Base-by-base conservation (phyloP, 805 yeast species). In the Saturnispora zaruensis region DNA sequence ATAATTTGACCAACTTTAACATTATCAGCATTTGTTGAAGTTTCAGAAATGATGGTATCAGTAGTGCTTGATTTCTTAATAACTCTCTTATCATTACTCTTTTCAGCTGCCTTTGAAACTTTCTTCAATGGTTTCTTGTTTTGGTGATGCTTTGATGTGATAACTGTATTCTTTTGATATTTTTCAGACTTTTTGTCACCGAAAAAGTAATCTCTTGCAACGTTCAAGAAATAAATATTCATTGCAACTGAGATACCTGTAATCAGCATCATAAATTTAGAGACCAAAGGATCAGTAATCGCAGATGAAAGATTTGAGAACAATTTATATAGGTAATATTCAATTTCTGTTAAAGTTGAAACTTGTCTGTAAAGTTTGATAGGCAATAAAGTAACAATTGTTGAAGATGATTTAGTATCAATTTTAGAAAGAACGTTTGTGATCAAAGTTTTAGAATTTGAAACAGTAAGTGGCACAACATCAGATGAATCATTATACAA, bases 191-290 rank as follows among this genome's bases (percentile, higher is more conserved):
- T 49, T 38, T 38, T 38, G 18, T 14, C 25, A 24, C 42, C 41
- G 30, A 40, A 45, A 9, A 37, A 44, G 57, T 84, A 86, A 48
- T 75, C 73, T 65, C 86, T 77, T n/a, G 96, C 84, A 51, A 87
- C 93, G 60, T 88, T 87, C 64, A 91, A 76, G 57, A 93, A 74
- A 66, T 90, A 91, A 46, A 85, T 80, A 64, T 93, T 93, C 55
- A 87, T 81, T 5, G 84, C 81, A 49, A 87, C 77, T 56, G 95
- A 85, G 55, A 87, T 69, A 24, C 84, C 81, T 53, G 90, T 79
- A 9, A 80, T 81, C 53, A 85, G 73, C 42, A 90, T 76, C 47
- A 89, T 72, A 54, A 82, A 77, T 64, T 90, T 90, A 53, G 93
- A 81, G 56, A 89, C 77, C 53, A 87, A 70, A 49, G 82, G 84